A percentile compares a stretch with the other conserved stretches of the same genome.
Conservation (phyloP, 2,329 filamentous ascomycete species). For the Berkeleyomyces basicola region DNA sequence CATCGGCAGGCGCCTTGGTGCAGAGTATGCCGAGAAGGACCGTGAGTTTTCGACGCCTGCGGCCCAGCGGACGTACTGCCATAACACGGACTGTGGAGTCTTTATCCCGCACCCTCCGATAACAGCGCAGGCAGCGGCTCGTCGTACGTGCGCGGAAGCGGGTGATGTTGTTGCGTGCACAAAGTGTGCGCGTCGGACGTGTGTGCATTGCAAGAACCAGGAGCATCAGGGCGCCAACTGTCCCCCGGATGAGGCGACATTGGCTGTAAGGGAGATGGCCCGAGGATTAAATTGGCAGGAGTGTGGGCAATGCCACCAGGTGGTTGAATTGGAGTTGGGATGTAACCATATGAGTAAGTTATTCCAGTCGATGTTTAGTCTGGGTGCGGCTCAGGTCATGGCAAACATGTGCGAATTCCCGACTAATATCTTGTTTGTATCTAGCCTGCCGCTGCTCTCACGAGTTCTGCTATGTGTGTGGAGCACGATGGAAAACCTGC, state of each 20-base stretch:
- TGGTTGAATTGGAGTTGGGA: conserved; percentile 34
- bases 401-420: background rate
- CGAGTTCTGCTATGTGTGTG: conserved; percentile 36
- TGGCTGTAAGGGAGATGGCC: conserved; percentile 27
- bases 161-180: background rate
- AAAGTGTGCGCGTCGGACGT: conserved; percentile 31
- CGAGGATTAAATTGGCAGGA: conserved; percentile 32
- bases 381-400: background rate
- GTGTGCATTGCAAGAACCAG: conserved; percentile 31
- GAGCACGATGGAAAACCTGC: conserved; percentile 26
- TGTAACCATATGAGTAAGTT: conserved; percentile 42
- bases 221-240: conserved; percentile 30
- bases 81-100: conserved; percentile 24
- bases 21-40: conserved; percentile 27
- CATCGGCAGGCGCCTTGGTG: conserved; percentile 22
- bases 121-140: no score
- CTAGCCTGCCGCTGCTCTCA: conserved; percentile 29
- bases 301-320: conserved; percentile 27
- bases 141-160: background rate
- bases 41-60: conserved; percentile 29
- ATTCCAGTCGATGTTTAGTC: background rate
- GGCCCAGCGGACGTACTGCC: conserved; percentile 34
- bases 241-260: conserved; percentile 25
- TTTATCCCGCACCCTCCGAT: conserved; percentile 26
- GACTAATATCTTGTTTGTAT: background rate